phyloP scores from a whole-genome alignment of 208 protist species.

The Acanthamoeba quina region DNA sequence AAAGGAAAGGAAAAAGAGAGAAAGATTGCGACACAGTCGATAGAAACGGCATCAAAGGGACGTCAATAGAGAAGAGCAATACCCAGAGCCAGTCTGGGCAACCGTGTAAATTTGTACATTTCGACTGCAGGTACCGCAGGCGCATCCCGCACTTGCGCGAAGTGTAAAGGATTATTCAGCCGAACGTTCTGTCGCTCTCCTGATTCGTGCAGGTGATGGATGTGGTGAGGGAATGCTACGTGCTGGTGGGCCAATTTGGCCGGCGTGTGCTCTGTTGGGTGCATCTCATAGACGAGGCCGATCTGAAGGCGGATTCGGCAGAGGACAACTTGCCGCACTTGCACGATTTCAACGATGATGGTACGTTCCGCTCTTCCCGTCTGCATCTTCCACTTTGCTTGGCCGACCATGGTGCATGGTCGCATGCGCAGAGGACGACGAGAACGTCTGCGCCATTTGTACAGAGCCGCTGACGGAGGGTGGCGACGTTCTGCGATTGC shows the following conservation, averaged over 20 bases:
- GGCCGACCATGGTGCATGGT: neutral
- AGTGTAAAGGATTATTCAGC: neutral
- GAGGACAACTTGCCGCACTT: neutral
- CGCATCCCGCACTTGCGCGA: too few species aligned
- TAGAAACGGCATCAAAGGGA: too few species aligned
- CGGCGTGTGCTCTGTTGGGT: slow-evolving; percentile 5
- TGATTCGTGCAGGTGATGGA: neutral
- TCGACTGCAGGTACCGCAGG: too few species aligned
- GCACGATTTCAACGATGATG: neutral
- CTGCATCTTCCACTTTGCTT: neutral
- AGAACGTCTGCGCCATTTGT: neutral
- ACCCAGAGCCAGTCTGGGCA: too few species aligned
- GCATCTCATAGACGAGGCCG: neutral
- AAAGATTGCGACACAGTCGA: too few species aligned
- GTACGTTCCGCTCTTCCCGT: neutral
- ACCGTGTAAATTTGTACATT: too few species aligned
- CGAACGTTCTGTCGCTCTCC: neutral
- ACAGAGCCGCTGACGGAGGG: neutral
- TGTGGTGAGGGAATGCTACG: neutral
- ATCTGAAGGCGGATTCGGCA: neutral
- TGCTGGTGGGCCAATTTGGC: slow-evolving; percentile 7
- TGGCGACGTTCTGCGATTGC: neutral
- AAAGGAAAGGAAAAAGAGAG: too few species aligned
- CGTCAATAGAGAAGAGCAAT: too few species aligned
- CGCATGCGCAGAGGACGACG: neutral